phyloP scores from a whole-genome alignment of 2,329 filamentous ascomycete genomes.

The Colletotrichum sp. region DNA sequence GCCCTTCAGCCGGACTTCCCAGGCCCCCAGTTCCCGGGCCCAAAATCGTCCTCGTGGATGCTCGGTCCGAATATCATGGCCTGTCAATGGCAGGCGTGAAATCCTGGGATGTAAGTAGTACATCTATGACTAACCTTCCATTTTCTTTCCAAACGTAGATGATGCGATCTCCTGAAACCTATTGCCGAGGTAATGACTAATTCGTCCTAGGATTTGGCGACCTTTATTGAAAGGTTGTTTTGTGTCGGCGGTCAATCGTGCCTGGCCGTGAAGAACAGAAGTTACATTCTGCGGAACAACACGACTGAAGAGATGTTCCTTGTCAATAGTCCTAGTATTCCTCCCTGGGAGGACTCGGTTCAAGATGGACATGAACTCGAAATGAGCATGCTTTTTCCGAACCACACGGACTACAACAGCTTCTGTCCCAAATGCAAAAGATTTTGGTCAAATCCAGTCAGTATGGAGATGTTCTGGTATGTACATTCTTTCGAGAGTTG shows the following conservation, averaged over 20 bases:
- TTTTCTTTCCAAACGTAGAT: background rate
- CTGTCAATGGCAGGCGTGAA: background rate
- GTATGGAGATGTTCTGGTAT: background rate
- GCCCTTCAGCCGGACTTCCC: background rate
- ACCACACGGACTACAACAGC: background rate
- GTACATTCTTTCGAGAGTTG: background rate
- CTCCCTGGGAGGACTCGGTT: background rate
- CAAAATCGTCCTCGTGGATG: background rate
- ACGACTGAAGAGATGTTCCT: background rate
- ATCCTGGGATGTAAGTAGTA: background rate
- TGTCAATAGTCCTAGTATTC: background rate
- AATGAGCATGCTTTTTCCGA: background rate
- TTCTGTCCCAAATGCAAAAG: background rate
- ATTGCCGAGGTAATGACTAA: background rate
- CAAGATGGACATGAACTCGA: background rate
- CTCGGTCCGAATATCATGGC: background rate
- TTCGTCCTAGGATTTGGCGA: background rate
- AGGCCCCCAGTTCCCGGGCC: background rate
- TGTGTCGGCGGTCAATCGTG: background rate
- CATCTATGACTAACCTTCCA: background rate
- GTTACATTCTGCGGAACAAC: background rate
- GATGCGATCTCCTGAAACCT: background rate
- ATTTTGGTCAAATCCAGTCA: background rate
- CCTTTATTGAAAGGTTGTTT: background rate
- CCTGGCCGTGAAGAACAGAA: background rate